These are phyloP conservation scores for Rhizoclosmatium sp. DNA, from an alignment of 192 early-diverging fungal genomes.

Conservation along the genomic window DNA sequence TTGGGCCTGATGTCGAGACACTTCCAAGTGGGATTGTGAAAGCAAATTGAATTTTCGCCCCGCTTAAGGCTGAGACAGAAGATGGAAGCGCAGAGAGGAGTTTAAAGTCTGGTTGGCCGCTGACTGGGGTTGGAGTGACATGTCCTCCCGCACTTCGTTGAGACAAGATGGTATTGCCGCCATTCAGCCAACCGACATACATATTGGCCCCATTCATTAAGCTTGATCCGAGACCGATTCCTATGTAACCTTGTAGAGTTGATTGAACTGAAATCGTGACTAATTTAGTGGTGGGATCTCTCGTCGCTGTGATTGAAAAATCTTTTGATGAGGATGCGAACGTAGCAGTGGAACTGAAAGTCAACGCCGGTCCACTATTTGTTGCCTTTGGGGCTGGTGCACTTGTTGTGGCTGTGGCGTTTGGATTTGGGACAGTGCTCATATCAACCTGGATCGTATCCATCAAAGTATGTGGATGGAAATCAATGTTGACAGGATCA, in stretches of 20 bases:
- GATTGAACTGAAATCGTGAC: conserved; percentile 14
- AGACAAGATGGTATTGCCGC: conserved; percentile 28
- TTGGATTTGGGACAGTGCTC: not conserved
- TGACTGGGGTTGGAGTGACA: conserved; percentile 16
- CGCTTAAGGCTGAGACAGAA: not conserved
- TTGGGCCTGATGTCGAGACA: conserved; percentile 2
- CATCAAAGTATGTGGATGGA: not conserved
- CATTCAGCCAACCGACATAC: conserved; percentile 41
- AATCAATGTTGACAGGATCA: not conserved
- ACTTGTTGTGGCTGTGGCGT: too few relatives aligned
- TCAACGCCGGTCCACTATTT: not conserved
- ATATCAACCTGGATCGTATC: not conserved
- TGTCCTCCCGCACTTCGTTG: conserved; percentile 40
- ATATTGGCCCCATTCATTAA: conserved; percentile 39
- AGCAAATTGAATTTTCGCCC: not conserved
- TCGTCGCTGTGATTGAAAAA: conserved; percentile 1
- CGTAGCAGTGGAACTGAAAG: not conserved
- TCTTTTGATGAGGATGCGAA: not conserved
- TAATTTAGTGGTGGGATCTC: not conserved
- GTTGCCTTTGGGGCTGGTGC: not conserved
- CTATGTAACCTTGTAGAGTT: conserved; percentile 2
- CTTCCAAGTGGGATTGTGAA: conserved; percentile 2
- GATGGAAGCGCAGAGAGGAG: not conserved
- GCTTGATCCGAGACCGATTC: conserved; percentile 37
- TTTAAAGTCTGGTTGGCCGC: not conserved